Base-by-base conservation (phyloP, 805 yeast genomes). In the Suhomyces emberorum region DNA sequence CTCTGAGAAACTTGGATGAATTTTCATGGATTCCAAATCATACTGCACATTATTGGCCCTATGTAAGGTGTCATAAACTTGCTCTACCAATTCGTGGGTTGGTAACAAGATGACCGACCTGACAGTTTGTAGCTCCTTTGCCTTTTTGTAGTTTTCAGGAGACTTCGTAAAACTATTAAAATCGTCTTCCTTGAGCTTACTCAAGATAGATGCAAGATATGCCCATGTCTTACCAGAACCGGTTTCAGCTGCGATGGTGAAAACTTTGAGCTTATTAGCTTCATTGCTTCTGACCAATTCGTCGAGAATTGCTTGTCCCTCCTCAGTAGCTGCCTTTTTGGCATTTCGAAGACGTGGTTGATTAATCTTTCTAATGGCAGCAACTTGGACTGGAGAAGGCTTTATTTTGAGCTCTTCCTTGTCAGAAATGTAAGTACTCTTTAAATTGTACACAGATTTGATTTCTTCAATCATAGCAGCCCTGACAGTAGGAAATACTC, bases 151-250 rank as follows among this genome's bases (percentile, higher is more conserved):
- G 18, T 37, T 41, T 2, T 18, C 44, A 9, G 42, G 38, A 9
- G 51, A 47, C 12, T 37, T 41, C 15, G 46, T 44, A 42, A 51
- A 63, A 2, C 49, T 31, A 6, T 48, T 49, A 9, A 57, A 40
- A 38, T 81, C 80, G 34, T 74, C 77, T 39, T 81, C 79, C 41
- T 78, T 75, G 44, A 89, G 59, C 44, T 76, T 77, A 32, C 87
- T 83, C 25, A 89, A 44, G 23, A 91, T 44, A 0, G 96, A 89
- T 0, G 84, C 78, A 42, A 93, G 54, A 52, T 89, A 91, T 0
- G 97, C 88, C 80, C 95, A 79, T 0, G 98, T 91, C 55, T 91
- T 91, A 7, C 98, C 98, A 0, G 95, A 83, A 0, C 98, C 98
- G 0, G 98, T 91, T 56, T 93, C 98, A 3, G 97, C 96, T 0